Percentiles rank a stretch among this genome's conserved stretches.
Evolutionary conservation across 2,329 filamentous ascomycete genomes (phyloP).

Genomic region (Cryphonectria nitschkei): DNA sequence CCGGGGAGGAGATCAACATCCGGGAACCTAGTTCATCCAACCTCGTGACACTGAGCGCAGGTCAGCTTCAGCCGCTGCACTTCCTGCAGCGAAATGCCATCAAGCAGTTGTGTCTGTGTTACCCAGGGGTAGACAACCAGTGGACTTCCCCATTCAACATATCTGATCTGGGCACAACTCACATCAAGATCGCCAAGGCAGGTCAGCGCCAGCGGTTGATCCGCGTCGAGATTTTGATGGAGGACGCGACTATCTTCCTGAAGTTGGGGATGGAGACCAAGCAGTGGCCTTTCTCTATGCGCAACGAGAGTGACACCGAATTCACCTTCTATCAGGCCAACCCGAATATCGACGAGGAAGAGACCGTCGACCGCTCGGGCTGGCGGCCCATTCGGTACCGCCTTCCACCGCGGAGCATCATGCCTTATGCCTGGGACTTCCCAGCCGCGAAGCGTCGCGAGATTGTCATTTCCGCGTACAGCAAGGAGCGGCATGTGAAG

Average conservation of each 20-base stretch:
- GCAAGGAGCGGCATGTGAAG: conserved; percentile 88
- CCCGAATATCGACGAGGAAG: conserved; percentile 90
- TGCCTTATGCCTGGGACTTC: conserved; percentile 99
- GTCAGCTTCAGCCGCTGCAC: conserved; percentile 83
- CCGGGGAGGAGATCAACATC: conserved; percentile 85
- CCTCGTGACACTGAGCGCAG: conserved; percentile 74
- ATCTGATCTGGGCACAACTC: conserved; percentile 86
- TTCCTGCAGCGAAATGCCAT: conserved; percentile 82
- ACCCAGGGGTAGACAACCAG: conserved; percentile 91
- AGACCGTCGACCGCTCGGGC: conserved; percentile 78
- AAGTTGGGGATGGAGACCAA: conserved; percentile 89
- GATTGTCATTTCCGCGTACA: conserved; percentile 77
- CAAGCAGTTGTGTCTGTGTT: conserved; percentile 92
- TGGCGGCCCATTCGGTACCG: conserved; percentile 94
- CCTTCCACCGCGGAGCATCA: conserved; percentile 90
- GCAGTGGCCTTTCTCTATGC: conserved; percentile 98
- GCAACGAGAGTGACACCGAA: conserved; percentile 95
- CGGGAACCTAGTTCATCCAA: conserved; percentile 91
- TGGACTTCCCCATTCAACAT: conserved; percentile 99
- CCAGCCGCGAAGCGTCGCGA: conserved; percentile 97
- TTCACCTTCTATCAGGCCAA: conserved; percentile 97
- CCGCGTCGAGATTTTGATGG: conserved; percentile 86
- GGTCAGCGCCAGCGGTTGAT: conserved; percentile 88
- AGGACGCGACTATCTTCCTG: conserved; percentile 90
- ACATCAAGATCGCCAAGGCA: conserved; percentile 90